phyloP scores from a whole-genome alignment of 2,329 filamentous ascomycete species.

The Pseudogymnoascus sp. region DNA sequence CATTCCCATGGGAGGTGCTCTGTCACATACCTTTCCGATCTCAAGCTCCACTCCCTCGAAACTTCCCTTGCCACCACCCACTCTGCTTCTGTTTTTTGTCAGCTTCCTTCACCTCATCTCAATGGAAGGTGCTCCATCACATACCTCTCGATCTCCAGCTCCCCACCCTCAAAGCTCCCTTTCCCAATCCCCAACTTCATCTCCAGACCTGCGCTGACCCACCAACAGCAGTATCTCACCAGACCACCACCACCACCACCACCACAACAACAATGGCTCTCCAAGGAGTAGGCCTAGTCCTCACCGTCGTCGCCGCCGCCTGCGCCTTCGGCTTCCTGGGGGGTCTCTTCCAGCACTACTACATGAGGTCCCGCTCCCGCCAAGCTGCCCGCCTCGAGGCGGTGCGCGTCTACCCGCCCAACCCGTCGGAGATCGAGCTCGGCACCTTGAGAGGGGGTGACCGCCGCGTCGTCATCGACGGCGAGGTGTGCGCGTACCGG shows the following conservation, averaged over 20 bases:
- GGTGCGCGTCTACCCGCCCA: not conserved
- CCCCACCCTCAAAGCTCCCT: not conserved
- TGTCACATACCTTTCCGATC: too few relatives aligned
- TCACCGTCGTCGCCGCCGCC: not conserved
- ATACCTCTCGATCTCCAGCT: too few relatives aligned
- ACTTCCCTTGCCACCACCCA: not conserved
- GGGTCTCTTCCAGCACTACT: not conserved
- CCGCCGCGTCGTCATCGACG: too few relatives aligned
- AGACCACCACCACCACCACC: not conserved
- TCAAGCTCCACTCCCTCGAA: too few relatives aligned
- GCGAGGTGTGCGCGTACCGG: too few relatives aligned
- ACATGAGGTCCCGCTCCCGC: not conserved
- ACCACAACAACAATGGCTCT: too few relatives aligned
- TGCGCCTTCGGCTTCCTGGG: not conserved
- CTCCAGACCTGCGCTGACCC: not conserved
- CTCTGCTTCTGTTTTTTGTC: not conserved
- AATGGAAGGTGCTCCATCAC: not conserved
- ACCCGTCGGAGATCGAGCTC: not conserved
- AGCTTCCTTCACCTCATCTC: not conserved
- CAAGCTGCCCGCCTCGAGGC: not conserved
- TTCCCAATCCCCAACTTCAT: not conserved
- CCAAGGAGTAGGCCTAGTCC: too few relatives aligned
- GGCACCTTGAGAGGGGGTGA: too few relatives aligned
- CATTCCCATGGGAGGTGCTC: not conserved
- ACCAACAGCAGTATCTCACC: not conserved